These are phyloP conservation scores for Ogataea thermomethanolica DNA, from an alignment of 805 yeast genomes.

Conservation along the genomic window DNA sequence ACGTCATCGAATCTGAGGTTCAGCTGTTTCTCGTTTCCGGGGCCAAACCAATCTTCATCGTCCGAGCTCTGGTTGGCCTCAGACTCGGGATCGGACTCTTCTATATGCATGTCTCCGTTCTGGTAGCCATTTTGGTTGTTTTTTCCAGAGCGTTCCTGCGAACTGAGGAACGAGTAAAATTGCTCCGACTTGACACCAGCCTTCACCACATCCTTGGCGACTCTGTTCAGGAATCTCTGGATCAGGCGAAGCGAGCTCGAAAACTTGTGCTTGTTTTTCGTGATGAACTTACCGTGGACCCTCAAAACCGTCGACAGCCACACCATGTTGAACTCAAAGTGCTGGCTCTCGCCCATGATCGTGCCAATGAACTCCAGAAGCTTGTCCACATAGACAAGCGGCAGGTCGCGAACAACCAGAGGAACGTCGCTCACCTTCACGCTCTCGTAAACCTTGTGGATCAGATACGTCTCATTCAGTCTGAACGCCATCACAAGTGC, in stretches of 20 bases:
- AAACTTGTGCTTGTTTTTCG: conserved; percentile 57
- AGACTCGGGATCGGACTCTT: conserved; percentile 21
- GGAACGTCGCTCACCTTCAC: conserved; percentile 69
- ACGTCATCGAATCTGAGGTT: conserved; percentile 32
- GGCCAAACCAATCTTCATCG: conserved; percentile 36
- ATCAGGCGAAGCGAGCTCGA: conserved; percentile 62
- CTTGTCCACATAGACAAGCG: conserved; percentile 69
- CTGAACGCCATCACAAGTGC: conserved; percentile 93
- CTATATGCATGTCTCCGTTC: conserved; percentile 27
- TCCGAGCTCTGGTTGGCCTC: conserved; percentile 32
- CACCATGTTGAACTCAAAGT: conserved; percentile 74
- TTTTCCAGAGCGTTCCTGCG: conserved; percentile 13
- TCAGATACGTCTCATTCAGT: conserved; percentile 73
- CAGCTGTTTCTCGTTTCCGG: conserved; percentile 28
- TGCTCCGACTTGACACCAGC: conserved; percentile 53
- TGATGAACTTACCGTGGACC: conserved; percentile 74
- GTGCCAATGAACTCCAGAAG: conserved; percentile 68
- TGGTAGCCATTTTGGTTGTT: conserved; percentile 27
- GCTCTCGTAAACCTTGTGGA: conserved; percentile 68
- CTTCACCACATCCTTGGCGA: conserved; percentile 68
- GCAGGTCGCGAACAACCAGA: conserved; percentile 65
- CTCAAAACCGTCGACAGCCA: conserved; percentile 75
- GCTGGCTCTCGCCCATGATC: conserved; percentile 66
- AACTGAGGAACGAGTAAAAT: conserved; percentile 48
- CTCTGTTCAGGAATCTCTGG: conserved; percentile 69